Evolutionary conservation across 2,329 filamentous ascomycete species (phyloP).

Genomic region (Trichothecium roseum): DNA sequence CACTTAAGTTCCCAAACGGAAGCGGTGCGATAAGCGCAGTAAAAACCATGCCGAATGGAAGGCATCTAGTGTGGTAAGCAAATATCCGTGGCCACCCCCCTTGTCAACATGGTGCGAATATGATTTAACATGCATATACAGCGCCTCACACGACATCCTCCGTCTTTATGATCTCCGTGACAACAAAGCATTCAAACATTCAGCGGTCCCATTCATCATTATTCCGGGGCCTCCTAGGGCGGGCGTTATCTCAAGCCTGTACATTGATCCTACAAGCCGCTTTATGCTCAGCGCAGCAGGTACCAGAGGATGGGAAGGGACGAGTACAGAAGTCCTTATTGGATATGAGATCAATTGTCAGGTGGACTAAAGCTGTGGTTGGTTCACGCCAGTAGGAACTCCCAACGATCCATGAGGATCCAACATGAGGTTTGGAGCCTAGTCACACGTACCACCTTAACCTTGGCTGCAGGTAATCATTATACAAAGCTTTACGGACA

Average conservation of each 20-base stretch:
- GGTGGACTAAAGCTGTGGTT: too few relatives aligned
- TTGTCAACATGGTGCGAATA: background rate
- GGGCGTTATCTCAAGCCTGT: conserved; percentile 77
- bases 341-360: conserved; percentile 58
- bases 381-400: too few relatives aligned
- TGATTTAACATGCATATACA: conserved; percentile 21
- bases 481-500: too few relatives aligned
- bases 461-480: too few relatives aligned
- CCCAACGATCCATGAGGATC: too few relatives aligned
- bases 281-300: conserved; percentile 91
- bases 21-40: conserved; percentile 86
- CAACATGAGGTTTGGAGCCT: too few relatives aligned
- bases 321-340: conserved; percentile 77
- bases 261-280: conserved; percentile 75
- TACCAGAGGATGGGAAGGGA: conserved; percentile 91
- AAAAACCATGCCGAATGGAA: conserved; percentile 81
- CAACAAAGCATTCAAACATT: conserved; percentile 54
- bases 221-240: conserved; percentile 77
- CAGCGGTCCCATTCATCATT: conserved; percentile 88
- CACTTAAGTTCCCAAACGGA: conserved; percentile 79
- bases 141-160: conserved; percentile 86
- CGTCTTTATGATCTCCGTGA: conserved; percentile 81
- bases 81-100: conserved; percentile 12
- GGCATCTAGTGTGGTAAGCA: conserved; percentile 69
- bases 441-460: too few relatives aligned